These are phyloP conservation scores for Populus ilicifolia DNA, from an alignment of 345 rosid species.

Conservation along the genomic window DNA sequence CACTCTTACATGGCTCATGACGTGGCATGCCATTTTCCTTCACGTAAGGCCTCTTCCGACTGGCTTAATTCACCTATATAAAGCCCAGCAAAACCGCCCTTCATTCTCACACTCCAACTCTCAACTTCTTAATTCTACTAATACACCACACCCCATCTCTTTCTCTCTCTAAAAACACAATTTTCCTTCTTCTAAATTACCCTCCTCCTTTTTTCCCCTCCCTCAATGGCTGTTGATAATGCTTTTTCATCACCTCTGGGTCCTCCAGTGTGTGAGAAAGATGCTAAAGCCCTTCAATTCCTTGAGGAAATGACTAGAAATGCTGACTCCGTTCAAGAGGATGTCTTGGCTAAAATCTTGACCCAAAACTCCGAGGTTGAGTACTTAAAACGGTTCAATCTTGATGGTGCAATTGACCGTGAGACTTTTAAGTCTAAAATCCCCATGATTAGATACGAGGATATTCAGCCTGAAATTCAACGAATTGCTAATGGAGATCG, in stretches of 20 bases:
- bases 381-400: conserved; percentile 49
- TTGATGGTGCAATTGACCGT: conserved; percentile 53
- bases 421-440: conserved; percentile 50
- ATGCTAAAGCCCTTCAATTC: conserved; percentile 57
- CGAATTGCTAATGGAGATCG: conserved; percentile 75
- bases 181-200: neutral
- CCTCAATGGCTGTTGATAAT: conserved; percentile 51
- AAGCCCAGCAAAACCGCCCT: conserved; percentile 14
- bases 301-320: conserved; percentile 62
- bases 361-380: conserved; percentile 55
- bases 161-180: neutral
- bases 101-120: conserved; percentile 8
- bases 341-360: conserved; percentile 50
- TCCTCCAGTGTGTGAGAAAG: conserved; percentile 48
- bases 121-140: neutral
- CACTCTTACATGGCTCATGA: conserved; percentile 17
- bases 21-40: conserved; percentile 30
- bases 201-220: too few species aligned
- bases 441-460: conserved; percentile 65
- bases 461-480: conserved; percentile 65
- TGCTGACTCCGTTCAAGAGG: conserved; percentile 51
- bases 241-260: conserved; percentile 39
- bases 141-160: neutral
- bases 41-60: neutral
- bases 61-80: conserved; percentile 38